phyloP scores from a whole-genome alignment of 2,329 filamentous ascomycete species.

The Pezicula carpinea region DNA sequence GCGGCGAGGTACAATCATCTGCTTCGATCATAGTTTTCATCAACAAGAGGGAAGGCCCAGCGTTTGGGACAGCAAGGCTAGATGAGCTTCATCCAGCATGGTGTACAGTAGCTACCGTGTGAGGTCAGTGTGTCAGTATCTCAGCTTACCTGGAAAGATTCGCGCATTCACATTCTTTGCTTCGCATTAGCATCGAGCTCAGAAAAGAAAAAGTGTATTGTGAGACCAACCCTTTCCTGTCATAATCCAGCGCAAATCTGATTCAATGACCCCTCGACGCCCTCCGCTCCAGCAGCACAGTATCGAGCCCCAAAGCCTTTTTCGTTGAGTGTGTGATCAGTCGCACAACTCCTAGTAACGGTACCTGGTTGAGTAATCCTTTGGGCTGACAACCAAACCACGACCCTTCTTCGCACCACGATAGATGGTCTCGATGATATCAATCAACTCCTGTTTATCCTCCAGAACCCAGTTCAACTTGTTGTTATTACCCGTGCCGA shows the following conservation, averaged over 20 bases:
- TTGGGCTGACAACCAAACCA: conserved; percentile 93
- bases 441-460: conserved; percentile 97
- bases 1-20: too few relatives aligned
- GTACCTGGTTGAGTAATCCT: conserved; percentile 72
- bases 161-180: conserved; percentile 35
- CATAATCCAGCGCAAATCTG: conserved; percentile 2
- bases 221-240: conserved; percentile 33
- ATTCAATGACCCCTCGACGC: conserved; percentile 6
- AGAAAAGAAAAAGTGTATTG: conserved; percentile 16
- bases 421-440: conserved; percentile 98
- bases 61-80: too few relatives aligned
- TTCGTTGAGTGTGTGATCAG: not conserved
- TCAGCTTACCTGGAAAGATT: too few relatives aligned
- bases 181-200: conserved; percentile 26
- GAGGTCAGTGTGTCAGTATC: too few relatives aligned
- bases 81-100: too few relatives aligned
- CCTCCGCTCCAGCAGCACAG: conserved; percentile 1
- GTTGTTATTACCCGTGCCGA: conserved; percentile 98
- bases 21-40: too few relatives aligned
- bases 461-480: conserved; percentile 96
- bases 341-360: conserved; percentile 46
- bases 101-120: too few relatives aligned
- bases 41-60: too few relatives aligned
- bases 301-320: not conserved
- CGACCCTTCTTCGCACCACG: conserved; percentile 97